A percentile compares a stretch with the other conserved stretches of the same genome.
Conservation (phyloP, 495 filamentous ascomycete species). For the Hypoxylon intermedium region DNA sequence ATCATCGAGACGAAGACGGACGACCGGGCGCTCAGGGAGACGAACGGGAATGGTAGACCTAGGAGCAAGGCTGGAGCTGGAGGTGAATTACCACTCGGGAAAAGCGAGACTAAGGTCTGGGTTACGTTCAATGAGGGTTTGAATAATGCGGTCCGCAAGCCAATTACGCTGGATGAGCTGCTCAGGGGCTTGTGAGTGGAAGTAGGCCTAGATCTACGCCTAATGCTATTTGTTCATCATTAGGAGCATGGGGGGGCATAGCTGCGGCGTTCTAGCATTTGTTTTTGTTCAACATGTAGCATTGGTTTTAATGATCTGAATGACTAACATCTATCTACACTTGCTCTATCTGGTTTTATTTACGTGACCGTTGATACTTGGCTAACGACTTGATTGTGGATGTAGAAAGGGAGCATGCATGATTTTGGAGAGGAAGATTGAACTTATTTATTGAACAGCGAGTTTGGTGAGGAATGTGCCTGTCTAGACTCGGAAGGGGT, state of each 20-base stretch:
- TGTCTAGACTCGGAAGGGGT: too few species aligned
- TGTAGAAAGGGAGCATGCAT: too few species aligned
- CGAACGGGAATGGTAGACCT: slow-evolving; percentile 48
- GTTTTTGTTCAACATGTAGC: background rate
- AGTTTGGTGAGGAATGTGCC: too few species aligned
- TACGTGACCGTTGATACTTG: too few species aligned
- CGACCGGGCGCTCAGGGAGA: slow-evolving; percentile 46
- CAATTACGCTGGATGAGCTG: slow-evolving; percentile 84
- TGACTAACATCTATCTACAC: too few species aligned
- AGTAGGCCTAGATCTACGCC: too few species aligned
- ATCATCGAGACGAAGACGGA: slow-evolving; percentile 61
- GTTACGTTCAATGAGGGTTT: slow-evolving; percentile 95
- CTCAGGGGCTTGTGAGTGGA: slow-evolving; percentile 65
- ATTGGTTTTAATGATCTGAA: too few species aligned
- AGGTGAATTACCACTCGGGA: slow-evolving; percentile 47
- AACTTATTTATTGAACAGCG: too few species aligned
- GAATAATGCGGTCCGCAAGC: slow-evolving; percentile 94
- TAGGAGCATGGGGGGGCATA: slow-evolving; percentile 3
- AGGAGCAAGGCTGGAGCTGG: slow-evolving; percentile 45
- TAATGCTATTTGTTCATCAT: background rate
- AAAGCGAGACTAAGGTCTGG: slow-evolving; percentile 74
- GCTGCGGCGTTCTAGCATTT: slow-evolving; percentile 10
- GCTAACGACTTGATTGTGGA: too few species aligned
- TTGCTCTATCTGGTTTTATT: too few species aligned
- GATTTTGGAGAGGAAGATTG: too few species aligned